A percentile compares a stretch with the other conserved stretches of the same genome.
Evolutionary conservation across 257 asterid genomes (phyloP).

Genomic region (Forsythia suspensa): DNA sequence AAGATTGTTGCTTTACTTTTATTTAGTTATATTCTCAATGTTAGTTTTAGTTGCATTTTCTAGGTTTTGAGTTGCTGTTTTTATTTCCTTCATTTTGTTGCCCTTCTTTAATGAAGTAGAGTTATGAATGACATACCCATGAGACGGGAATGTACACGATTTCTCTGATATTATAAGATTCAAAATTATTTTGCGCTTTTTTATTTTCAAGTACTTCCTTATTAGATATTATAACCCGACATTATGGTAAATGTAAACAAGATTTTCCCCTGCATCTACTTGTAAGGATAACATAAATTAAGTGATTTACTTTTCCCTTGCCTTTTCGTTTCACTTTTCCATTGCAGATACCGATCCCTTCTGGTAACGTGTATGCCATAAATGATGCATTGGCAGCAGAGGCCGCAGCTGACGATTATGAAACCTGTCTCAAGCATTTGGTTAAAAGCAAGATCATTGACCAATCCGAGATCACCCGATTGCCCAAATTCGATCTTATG

Average conservation of each 20-base stretch:
- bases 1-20: background rate
- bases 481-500: slow-evolving; percentile 83
- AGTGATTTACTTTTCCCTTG: background rate
- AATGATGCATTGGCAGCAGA: slow-evolving; percentile 58
- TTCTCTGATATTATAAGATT: background rate
- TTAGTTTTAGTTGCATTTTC: too few relatives aligned
- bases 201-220: too few relatives aligned
- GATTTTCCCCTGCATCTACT: background rate
- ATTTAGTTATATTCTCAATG: background rate
- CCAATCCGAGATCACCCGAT: slow-evolving; percentile 40
- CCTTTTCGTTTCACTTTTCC: too few relatives aligned
- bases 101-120: background rate
- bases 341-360: slow-evolving; percentile 66
- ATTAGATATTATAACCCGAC: background rate
- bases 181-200: background rate
- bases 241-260: background rate
- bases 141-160: background rate
- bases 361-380: slow-evolving; percentile 54
- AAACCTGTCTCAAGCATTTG: slow-evolving; percentile 47
- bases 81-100: background rate
- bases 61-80: background rate
- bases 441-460: slow-evolving; percentile 47
- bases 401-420: slow-evolving; percentile 75
- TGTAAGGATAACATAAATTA: background rate
- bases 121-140: background rate